Evolutionary conservation across 495 filamentous ascomycete species (phyloP), one percentile per base, ranked within the genome.

Genomic region (Hyphodiscus hymeniophilus): DNA sequence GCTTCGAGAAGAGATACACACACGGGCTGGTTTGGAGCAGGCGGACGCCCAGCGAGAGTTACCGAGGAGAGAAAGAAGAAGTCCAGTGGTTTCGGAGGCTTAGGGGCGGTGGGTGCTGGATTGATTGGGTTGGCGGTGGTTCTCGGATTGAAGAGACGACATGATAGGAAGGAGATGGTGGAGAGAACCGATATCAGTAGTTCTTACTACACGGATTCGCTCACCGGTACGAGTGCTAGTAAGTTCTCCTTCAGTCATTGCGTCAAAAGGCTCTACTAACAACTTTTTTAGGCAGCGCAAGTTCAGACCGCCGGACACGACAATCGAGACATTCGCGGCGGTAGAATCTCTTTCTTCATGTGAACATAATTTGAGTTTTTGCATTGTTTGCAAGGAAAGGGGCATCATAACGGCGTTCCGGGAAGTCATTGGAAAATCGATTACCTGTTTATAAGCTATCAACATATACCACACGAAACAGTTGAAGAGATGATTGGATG

Each of bases 131-230:
- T 89, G 52, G 82, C 82, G 43, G 65, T 89, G 21, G 70, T 86
- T 32, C 69, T 95, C 40, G 89, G 87, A n/a, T 55, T 94, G 62
- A 85, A 77, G 70, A 76, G 82, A 55, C 70, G 64, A 56, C 65
- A 63, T 48, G 75, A 84, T 42, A 68, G 75, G 40, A 75, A 68
- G 44, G 60, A 61, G 66, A 76, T 64, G 65, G 71, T 58, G 67
- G 66, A 68, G 50, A 69, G 65, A 47, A 72, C 65, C 51, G 67
- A 69, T 44, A 55, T 56, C 22, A 68, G 62, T 62, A 66, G 64
- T 65, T 71, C 68, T 66, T 64, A 65, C 51, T 69, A 66, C 52
- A 64, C 65, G 42, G 63, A 71, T 40, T 66, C 61, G 45, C 69
- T 70, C 50, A 64, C 71, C 30, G 65, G 55, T 20, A 63, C 64